Evolutionary conservation across 495 filamentous ascomycete species (phyloP), one percentile per base, ranked within the genome.

Genomic region (Friedmanniomyces endolithicus): DNA sequence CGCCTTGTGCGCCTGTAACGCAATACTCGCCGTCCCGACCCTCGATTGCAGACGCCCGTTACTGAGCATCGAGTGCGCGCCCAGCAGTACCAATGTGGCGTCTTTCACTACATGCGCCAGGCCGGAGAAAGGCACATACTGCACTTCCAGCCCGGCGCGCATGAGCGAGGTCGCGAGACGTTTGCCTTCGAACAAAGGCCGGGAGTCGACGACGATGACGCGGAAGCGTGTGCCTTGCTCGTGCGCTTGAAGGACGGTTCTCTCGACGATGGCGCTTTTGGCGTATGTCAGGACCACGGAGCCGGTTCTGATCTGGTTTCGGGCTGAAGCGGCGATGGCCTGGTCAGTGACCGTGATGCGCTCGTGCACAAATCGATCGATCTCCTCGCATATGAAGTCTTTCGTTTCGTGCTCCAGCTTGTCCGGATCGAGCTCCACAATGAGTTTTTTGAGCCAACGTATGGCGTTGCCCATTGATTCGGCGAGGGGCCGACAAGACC

Each of bases 381-480:
- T 96, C 56, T 81, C 81, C 7, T 82, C 78, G 62, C 83, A 81
- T 19, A 97, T 77, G 9, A 78, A 70, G 20, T 77, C 71, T 72
- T 95, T 96, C 6, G 90, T 88, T 17, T 81, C 75, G 3, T 77
- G 67, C 59, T 98, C 89, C 14, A 86, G 79, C 7, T 80, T 78
- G 55, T 85, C 81, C 11, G 89, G 87, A 64, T 95, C 88, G 56
- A 95, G 80, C 46, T 82, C 84, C 50, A 85, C 80, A 68, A 98
- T 89, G 64, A 84, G 78, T 27, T 92, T 75, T 71, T 98, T 98
- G 19, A 98, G 76, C 71, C 88, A 88, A 35, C 94, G 80, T 67
- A 98, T 95, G 19, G 88, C 88, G 69, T 96, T 97, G 53, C 94
- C 90, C 81, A 95, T 90, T 40, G 85, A 85, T 67, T 92, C 87